These are phyloP conservation scores for Adansonia grandidieri DNA, from an alignment of 441 rosid genomes.

Conservation along the genomic window DNA sequence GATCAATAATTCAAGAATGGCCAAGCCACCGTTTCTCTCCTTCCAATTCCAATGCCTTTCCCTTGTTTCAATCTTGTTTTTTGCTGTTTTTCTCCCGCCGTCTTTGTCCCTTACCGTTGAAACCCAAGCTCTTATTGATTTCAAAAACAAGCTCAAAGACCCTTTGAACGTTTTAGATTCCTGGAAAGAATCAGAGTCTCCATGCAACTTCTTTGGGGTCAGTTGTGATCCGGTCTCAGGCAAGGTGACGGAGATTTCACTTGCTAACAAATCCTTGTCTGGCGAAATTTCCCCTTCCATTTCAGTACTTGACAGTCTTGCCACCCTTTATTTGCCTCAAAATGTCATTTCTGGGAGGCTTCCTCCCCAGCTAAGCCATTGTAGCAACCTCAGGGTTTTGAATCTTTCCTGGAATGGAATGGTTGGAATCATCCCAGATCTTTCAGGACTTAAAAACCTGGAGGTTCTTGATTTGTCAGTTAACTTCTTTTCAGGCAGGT, in stretches of 20 bases:
- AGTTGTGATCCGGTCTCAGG: conserved; percentile 53
- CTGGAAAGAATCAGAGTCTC: conserved; percentile 67
- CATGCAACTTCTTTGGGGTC: conserved; percentile 65
- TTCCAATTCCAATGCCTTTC: conserved; percentile 14
- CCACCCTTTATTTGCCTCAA: conserved; percentile 47
- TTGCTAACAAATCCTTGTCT: conserved; percentile 52
- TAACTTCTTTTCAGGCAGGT: conserved; percentile 59
- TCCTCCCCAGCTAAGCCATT: conserved; percentile 52
- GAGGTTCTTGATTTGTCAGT: conserved; percentile 55
- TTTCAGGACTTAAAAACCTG: conserved; percentile 54
- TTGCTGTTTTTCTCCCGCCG: conserved; percentile 48
- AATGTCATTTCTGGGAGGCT: conserved; percentile 60
- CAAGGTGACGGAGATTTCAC: conserved; percentile 52
- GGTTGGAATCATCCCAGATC: conserved; percentile 63
- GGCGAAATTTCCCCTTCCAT: conserved; percentile 71
- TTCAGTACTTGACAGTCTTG: conserved; percentile 51
- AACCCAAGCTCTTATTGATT: conserved; percentile 61
- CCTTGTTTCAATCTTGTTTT: conserved; percentile 29
- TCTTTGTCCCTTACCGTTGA: conserved; percentile 43
- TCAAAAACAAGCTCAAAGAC: conserved; percentile 64
- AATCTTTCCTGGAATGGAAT: conserved; percentile 60
- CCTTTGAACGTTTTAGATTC: conserved; percentile 58
- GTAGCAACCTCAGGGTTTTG: conserved; percentile 55
- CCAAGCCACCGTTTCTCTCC: conserved; percentile 24
- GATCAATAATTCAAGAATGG: conserved; percentile 35